Base-by-base conservation (phyloP, 2,329 filamentous ascomycete genomes). In the Pyrenochaeta sp. region DNA sequence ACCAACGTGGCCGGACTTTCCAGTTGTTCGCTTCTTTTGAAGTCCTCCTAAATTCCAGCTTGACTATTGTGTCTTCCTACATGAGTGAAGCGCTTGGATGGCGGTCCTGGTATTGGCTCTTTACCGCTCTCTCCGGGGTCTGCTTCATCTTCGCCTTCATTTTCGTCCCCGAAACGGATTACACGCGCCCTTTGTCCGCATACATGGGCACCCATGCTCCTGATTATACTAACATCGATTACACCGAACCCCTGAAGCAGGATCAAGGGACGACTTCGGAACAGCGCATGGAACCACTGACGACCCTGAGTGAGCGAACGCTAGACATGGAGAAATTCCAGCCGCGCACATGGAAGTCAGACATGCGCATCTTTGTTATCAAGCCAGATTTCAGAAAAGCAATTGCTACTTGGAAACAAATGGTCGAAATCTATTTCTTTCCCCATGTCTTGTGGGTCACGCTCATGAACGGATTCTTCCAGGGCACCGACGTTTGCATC, bases 401-500 rank as follows among this genome's bases (percentile, higher is more conserved):
- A 5, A 6, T 55, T n/a, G 33, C 23, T 1, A 56, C 53, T 9
- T 51, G 49, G 44, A 56, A 52, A 39, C 53, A 56, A 18, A 56
- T 56, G 44, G 35, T 32, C 17, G 39, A 48, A 27, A 48, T 56
- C n/a, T 56, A 33, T 37, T 52, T 51, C 9, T 27, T 56, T 32
- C 54, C 54, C 10, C 44, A 53, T 42, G 41, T 57, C 14, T 36
- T 57, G 33, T 57, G 54, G 54, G 45, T 57, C 12, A 23, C 41
- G 9, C 45, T 57, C 7, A 41, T 57, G 40, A 57, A 57, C 45
- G 49, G 49, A n/a, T 49, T 53, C 29, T 52, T 49, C 46, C 54
- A 53, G 27, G 23, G 54, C 30, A 27, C 32, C 42, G 43, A 45
- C 43, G 27, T 46, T 46, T 39, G 52, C 47, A 27, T 27, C 30